These are phyloP conservation scores for Pholiota adiposa DNA, from an alignment of 1,284 basidiomycete species.

Conservation along the genomic window DNA sequence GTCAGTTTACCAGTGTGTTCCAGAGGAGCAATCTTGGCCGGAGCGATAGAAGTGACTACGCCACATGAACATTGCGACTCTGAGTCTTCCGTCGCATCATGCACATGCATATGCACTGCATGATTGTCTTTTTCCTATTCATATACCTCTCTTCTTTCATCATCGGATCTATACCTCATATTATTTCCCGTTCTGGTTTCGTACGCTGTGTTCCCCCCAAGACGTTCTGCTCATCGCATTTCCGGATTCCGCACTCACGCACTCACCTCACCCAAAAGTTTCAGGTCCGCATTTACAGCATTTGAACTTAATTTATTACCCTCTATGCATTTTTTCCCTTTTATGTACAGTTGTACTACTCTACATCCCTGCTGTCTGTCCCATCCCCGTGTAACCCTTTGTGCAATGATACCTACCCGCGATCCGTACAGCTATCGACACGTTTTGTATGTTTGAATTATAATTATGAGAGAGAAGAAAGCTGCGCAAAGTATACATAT, in stretches of 20 bases:
- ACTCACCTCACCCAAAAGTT: background rate
- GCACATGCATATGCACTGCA: too few relatives aligned
- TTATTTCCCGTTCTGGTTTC: background rate
- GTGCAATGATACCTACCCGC: too few relatives aligned
- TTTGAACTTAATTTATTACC: background rate
- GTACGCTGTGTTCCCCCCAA: background rate
- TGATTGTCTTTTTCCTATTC: too few relatives aligned
- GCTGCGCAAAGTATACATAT: too few relatives aligned
- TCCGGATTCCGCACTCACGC: background rate
- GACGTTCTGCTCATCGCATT: background rate
- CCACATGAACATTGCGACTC: background rate
- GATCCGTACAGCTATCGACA: too few relatives aligned
- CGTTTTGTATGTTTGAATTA: too few relatives aligned
- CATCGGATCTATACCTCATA: background rate
- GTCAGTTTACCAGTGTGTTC: conserved; percentile 5
- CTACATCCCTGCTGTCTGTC: too few relatives aligned
- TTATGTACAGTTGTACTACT: background rate
- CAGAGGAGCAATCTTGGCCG: conserved; percentile 1
- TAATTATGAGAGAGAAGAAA: too few relatives aligned
- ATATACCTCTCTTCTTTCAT: too few relatives aligned
- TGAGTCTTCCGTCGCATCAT: background rate
- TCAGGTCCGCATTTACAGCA: background rate
- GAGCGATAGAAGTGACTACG: background rate
- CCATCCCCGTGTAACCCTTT: too few relatives aligned
- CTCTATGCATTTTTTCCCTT: background rate